Conservation (phyloP, 768 basidiomycete genomes). For the Mycena albidolilacea region DNA sequence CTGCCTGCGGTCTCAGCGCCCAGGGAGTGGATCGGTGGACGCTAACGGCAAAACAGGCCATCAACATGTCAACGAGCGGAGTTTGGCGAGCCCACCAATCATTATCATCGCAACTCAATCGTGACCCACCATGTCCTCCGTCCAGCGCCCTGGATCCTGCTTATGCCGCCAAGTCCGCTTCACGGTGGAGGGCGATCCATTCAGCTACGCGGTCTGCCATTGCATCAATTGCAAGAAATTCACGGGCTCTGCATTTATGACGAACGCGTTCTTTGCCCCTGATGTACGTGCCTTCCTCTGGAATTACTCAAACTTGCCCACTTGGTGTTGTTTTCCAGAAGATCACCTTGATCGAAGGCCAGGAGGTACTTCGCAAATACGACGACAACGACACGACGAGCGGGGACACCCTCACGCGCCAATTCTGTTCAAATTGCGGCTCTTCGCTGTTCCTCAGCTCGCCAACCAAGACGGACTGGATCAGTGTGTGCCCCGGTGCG, state of each 20-base stretch:
- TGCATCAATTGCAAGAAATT: slow-evolving; percentile 47
- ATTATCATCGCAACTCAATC: no score
- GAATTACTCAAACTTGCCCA: neutral
- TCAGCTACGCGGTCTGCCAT: slow-evolving; percentile 42
- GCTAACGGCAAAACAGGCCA: no score
- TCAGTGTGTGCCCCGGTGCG: slow-evolving; percentile 4
- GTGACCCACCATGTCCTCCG: neutral
- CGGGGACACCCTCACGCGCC: slow-evolving; percentile 43
- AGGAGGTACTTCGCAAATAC: slow-evolving; percentile 43
- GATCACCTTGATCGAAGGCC: slow-evolving; percentile 37
- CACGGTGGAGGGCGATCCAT: slow-evolving; percentile 35
- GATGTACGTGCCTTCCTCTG: slow-evolving; percentile 36
- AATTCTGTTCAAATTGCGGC: slow-evolving; percentile 48
- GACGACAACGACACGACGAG: slow-evolving; percentile 44
- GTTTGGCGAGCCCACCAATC: no score
- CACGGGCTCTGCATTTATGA: slow-evolving; percentile 45
- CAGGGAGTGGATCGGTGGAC: no score
- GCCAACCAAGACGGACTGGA: slow-evolving; percentile 22
- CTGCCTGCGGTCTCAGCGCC: no score
- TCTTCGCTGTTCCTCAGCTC: slow-evolving; percentile 44
- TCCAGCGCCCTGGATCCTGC: slow-evolving; percentile 32
- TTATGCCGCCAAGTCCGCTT: slow-evolving; percentile 33
- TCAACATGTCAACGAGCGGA: no score
- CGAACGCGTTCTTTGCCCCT: slow-evolving; percentile 45
- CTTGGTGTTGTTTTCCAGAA: neutral